Evolutionary conservation across 192 early-diverging fungal genomes (phyloP), one percentile per base, ranked within the genome.

Genomic region (Coemansia sp.): DNA sequence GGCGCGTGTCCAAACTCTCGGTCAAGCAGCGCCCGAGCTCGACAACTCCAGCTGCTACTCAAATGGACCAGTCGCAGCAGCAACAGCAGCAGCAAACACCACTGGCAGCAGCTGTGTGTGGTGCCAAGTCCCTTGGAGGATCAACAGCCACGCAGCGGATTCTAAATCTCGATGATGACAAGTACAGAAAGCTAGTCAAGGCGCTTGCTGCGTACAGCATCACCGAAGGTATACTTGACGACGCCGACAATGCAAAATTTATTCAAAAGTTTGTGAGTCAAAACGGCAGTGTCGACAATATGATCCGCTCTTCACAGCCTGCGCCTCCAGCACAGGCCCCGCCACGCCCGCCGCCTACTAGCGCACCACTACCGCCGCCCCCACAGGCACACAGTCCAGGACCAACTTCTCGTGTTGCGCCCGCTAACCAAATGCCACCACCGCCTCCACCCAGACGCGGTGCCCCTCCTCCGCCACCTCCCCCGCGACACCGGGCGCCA

Each of bases 121-220:
- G 44, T 21, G 57, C 29, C 19, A 65, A 62, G 59, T 23, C 38
- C n/a, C 44, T 62, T 21, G 58, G 57, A 31, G 75, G 62, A 67
- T 86, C 67, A 68, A 91, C 53, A 72, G 91, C 76, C 80, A 92
- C 82, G 64, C 89, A 46, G 74, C 86, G 72, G 87, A 85, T 88
- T 14, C 88, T 89, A 55, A 90, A 90, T 64, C 88, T 89, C 38
- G 77, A 85, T 37, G 87, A 89, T 66, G 89, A 87, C 61, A 84
- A 89, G 72, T 92, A 91, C 86, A 86, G 85, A 53, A 80, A 85
- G 58, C 63, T 93, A n/a, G 87, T 93, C 66, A 87, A 89, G 69
- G 84, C 87, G 51, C 77, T 93, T 69, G 84, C 85, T 4, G 82
- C 86, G 29, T 84, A 89, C 72, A 91, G 89, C 61, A 85, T 93